These are phyloP conservation scores for Gynandropsis gynandra DNA, from an alignment of 345 rosid species.

Conservation along the genomic window DNA sequence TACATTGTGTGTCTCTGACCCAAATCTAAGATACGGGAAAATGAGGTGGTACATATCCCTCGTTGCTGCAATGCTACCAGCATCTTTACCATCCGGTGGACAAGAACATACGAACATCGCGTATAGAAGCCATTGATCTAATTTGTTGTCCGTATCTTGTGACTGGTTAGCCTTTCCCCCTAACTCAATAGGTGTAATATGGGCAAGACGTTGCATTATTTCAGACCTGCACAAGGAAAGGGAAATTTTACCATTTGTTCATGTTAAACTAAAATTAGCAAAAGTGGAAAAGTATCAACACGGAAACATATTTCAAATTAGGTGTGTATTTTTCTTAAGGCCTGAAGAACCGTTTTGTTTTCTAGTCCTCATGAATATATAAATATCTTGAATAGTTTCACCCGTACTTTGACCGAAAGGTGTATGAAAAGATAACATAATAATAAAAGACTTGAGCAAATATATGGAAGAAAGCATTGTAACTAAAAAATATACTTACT, in stretches of 20 bases:
- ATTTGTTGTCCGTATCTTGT: slow-evolving; percentile 85
- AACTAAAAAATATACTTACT: slow-evolving; percentile 44
- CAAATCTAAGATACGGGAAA: slow-evolving; percentile 80
- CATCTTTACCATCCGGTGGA: slow-evolving; percentile 78
- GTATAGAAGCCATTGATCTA: slow-evolving; percentile 97
- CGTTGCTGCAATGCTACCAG: slow-evolving; percentile 69
- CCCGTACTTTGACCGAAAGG: no score
- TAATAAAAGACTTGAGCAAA: slow-evolving; percentile 1
- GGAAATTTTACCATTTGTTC: slow-evolving; percentile 14
- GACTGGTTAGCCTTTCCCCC: slow-evolving; percentile 92
- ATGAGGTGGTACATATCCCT: slow-evolving; percentile 87
- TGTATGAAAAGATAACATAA: no score
- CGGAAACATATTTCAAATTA: background rate
- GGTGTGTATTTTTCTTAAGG: no score
- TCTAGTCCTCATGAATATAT: no score
- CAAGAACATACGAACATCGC: slow-evolving; percentile 96
- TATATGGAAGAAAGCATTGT: slow-evolving; percentile 7
- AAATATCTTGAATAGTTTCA: no score
- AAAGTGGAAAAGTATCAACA: slow-evolving; percentile 9
- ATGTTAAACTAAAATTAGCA: slow-evolving; percentile 9
- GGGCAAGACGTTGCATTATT: slow-evolving; percentile 73
- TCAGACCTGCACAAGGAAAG: slow-evolving; percentile 51
- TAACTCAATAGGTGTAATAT: slow-evolving; percentile 84
- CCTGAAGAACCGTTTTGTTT: no score
- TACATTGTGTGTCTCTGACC: slow-evolving; percentile 78